A percentile compares a stretch with the other conserved stretches of the same genome.
Evolutionary conservation across 148 eudicot genomes (phyloP).

Genomic region (Camellia sinensis): DNA sequence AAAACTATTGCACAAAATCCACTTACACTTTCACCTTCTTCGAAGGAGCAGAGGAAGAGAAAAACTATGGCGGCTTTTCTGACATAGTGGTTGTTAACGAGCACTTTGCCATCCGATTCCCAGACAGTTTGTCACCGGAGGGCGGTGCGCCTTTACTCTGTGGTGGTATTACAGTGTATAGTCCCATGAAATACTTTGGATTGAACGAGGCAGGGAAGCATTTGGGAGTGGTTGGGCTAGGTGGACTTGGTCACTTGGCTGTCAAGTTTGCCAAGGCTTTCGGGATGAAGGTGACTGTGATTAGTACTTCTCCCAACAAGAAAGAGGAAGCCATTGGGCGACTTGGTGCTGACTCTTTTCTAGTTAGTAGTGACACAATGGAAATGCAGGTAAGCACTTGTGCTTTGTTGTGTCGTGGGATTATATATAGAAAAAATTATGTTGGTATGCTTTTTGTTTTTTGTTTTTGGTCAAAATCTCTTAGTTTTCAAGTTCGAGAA

Average conservation of each 20-base stretch:
- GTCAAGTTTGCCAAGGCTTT: slow-evolving; percentile 16
- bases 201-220: neutral
- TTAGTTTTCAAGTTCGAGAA: too few species aligned
- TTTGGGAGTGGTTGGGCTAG: slow-evolving; percentile 12
- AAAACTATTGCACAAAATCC: slow-evolving; percentile 1
- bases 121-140: neutral
- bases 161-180: slow-evolving; percentile 13
- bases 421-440: too few species aligned
- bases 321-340: slow-evolving; percentile 7
- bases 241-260: slow-evolving; percentile 15
- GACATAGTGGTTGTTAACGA: slow-evolving; percentile 1
- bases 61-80: slow-evolving; percentile 6
- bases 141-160: slow-evolving; percentile 15
- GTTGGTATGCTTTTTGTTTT: too few species aligned
- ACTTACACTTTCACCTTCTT: neutral
- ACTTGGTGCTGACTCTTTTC: slow-evolving; percentile 5
- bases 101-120: slow-evolving; percentile 1
- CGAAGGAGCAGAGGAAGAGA: neutral
- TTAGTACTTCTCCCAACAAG: slow-evolving; percentile 7
- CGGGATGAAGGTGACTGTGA: slow-evolving; percentile 17
- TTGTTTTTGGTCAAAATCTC: too few species aligned
- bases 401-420: neutral
- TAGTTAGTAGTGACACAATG: neutral
- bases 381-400: slow-evolving; percentile 12
- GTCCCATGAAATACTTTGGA: slow-evolving; percentile 16